phyloP scores from a whole-genome alignment of 345 rosid species.

The Eucalyptus curtisii region DNA sequence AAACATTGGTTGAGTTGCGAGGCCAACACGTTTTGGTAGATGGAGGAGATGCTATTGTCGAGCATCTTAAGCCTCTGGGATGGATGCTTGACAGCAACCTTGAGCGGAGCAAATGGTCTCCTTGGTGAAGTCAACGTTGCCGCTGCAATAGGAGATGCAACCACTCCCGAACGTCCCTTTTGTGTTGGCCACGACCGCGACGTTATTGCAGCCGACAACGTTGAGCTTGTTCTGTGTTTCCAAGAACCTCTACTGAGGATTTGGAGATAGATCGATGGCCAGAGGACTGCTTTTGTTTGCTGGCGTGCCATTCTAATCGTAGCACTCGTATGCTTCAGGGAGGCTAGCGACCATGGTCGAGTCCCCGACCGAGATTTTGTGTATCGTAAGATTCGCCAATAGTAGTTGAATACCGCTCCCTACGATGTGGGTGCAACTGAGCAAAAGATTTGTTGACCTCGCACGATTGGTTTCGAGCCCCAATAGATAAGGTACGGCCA shows the following conservation, averaged over 20 bases:
- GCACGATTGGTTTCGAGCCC: neutral
- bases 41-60: too few relatives aligned
- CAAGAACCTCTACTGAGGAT: neutral
- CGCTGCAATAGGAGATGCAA: neutral
- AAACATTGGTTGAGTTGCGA: too few relatives aligned
- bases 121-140: neutral
- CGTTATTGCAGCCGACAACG: rapidly evolving
- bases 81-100: too few relatives aligned
- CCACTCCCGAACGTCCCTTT: neutral
- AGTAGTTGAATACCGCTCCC: neutral
- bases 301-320: too few relatives aligned
- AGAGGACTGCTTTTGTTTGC: neutral
- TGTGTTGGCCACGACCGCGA: rapidly evolving
- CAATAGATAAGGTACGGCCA: neutral
- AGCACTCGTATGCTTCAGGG: neutral
- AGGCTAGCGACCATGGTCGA: neutral
- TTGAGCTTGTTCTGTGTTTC: neutral
- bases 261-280: neutral
- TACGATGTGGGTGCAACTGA: neutral
- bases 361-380: neutral
- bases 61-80: too few relatives aligned
- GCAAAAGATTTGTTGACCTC: neutral
- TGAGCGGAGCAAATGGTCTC: neutral
- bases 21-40: too few relatives aligned
- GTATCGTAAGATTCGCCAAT: neutral